Evolutionary conservation across 78 protist species (phyloP), one percentile per base, ranked within the genome.

Genomic region (Cavenderia fasciculata): DNA sequence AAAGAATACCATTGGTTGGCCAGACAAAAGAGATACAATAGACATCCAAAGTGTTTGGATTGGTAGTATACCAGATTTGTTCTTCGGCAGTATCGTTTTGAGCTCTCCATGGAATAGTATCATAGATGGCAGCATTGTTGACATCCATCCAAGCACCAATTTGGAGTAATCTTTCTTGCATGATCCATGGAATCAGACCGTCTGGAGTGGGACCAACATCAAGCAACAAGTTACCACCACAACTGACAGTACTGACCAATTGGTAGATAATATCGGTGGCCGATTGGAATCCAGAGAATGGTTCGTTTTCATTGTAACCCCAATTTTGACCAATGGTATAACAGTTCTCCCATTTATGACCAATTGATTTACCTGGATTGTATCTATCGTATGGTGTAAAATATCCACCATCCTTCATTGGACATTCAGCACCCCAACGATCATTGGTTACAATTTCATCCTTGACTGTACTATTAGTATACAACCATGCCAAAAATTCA

Each of bases 181-280:
- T 65, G 10, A 54, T 36, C 14, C 41, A 25, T 40, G 85, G 92
- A 0, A 90, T 90, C 27, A 46, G 49, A 23, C 94, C 94, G 23
- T 78, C 85, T 3, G 75, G 27, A 21, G 77, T 57, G 29, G 94
- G 94, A 10, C 94, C 94, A 0, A 90, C 73, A 90, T 90, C 82
- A 18, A 90, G 43, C 10, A 82, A 59, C 38, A 44, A 65, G 34
- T 90, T 77, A 19, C 94, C 94, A 36, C 78, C 78, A n/a, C 66
- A 63, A 46, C 68, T 25, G 38, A 90, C 82, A 2, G 79, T 54
- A 8, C 14, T 19, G n/a, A 78, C 41, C 52, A 90, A 21, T 10
- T 23, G 25, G 25, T 90, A 85, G 10, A 90, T 68, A 49, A 90
- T 43, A 6, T 14, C 12, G 3, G 74, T 41, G 5, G 71, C 33